Conservation (phyloP, 768 basidiomycete genomes). For the Scleroderma citrinum region DNA sequence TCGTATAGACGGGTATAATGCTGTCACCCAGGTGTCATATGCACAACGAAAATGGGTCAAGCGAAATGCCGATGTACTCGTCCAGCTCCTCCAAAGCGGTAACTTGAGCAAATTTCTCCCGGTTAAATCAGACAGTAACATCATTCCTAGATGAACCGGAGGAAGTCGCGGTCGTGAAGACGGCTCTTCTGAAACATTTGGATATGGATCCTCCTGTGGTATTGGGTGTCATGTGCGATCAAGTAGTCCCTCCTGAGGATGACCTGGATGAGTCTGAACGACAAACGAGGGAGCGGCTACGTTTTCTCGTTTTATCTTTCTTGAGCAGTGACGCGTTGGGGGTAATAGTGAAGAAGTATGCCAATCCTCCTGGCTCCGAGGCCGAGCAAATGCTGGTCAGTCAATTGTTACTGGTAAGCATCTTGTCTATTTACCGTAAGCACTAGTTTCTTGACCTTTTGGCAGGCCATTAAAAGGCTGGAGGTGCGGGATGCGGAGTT, state of each 20-base stretch:
- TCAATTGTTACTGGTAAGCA: constrained; percentile 45
- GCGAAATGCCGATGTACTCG: constrained; percentile 67
- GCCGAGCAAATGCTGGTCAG: constrained; percentile 44
- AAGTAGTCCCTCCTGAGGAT: constrained; percentile 48
- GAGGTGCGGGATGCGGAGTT: constrained; percentile 35
- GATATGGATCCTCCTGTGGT: constrained; percentile 57
- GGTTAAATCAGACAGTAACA: constrained; percentile 5
- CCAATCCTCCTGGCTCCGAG: constrained; percentile 34
- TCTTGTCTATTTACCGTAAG: background rate
- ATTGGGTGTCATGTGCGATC: constrained; percentile 64
- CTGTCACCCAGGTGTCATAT: constrained; percentile 46
- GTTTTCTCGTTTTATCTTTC: constrained; percentile 56
- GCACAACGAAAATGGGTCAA: constrained; percentile 55
- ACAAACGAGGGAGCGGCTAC: constrained; percentile 49
- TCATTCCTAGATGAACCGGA: constrained; percentile 50
- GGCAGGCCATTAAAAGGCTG: constrained; percentile 47
- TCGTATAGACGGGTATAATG: constrained; percentile 61
- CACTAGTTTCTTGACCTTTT: constrained; percentile 3
- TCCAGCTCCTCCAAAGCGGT: constrained; percentile 76
- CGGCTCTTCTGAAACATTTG: constrained; percentile 55
- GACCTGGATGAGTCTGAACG: constrained; percentile 53
- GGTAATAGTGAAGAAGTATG: constrained; percentile 40
- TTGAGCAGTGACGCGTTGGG: constrained; percentile 46
- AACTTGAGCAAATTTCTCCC: constrained; percentile 3
- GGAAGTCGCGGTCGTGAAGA: constrained; percentile 57